Evolutionary conservation across 768 basidiomycete species (phyloP).

Genomic region (Boletus fagicola): DNA sequence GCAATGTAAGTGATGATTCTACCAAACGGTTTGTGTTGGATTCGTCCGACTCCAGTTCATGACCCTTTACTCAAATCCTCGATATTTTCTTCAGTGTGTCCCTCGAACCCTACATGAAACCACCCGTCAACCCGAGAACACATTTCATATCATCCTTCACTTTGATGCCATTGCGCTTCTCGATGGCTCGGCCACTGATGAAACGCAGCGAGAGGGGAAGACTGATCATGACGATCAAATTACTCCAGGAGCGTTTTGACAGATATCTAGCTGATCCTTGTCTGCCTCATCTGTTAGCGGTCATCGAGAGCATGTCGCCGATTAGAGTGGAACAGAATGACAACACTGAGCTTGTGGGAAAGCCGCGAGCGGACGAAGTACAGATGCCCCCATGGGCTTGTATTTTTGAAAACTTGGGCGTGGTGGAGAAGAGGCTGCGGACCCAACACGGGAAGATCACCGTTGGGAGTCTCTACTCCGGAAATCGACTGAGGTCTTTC

Average conservation of each 20-base stretch:
- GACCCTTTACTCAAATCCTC: neutral
- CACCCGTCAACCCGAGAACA: conserved; percentile 16
- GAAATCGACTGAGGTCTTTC: no score
- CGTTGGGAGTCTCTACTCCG: no score
- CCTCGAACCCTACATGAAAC: conserved; percentile 19
- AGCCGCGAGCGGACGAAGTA: no score
- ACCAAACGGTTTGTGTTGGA: neutral
- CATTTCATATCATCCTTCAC: conserved; percentile 18
- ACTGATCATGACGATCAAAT: conserved; percentile 10
- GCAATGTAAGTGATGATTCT: conserved; percentile 12
- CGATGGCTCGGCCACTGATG: conserved; percentile 12
- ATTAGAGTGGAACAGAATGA: no score
- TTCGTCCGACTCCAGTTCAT: neutral
- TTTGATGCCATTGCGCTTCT: conserved; percentile 15
- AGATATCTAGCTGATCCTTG: conserved; percentile 14
- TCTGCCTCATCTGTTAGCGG: conserved; percentile 10
- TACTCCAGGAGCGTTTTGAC: conserved; percentile 12
- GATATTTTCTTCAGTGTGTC: conserved; percentile 1
- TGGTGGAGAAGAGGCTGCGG: no score
- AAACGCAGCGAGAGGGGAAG: conserved; percentile 7
- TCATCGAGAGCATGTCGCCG: neutral
- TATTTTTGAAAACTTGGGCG: no score
- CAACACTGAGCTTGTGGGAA: no score
- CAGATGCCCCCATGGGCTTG: no score
- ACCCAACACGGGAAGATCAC: no score